A percentile compares a stretch with the other conserved stretches of the same genome.
phyloP scores from a whole-genome alignment of 768 basidiomycete genomes.

The Sarcodon aspratus region DNA sequence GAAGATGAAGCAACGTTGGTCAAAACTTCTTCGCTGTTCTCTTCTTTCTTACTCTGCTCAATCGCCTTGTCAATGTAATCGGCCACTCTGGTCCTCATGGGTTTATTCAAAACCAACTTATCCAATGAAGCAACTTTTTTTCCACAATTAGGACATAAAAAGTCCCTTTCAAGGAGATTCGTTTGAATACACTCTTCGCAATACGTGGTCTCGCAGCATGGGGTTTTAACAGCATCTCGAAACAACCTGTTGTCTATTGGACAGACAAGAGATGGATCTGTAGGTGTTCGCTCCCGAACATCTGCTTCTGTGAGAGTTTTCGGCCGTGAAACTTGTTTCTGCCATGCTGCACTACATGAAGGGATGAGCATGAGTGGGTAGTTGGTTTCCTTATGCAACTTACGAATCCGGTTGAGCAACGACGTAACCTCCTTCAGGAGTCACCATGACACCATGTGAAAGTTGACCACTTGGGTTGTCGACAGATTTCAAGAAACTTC shows the following conservation, averaged over 20 bases:
- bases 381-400: constrained; percentile 20
- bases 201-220: constrained; percentile 84
- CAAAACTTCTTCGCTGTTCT: background rate
- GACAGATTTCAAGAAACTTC: constrained; percentile 94
- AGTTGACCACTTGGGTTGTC: constrained; percentile 74
- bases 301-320: constrained; percentile 82
- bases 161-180: constrained; percentile 88
- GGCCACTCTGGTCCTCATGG: constrained; percentile 61
- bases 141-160: constrained; percentile 84
- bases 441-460: constrained; percentile 92
- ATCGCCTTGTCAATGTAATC: constrained; percentile 78
- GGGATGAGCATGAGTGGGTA: background rate
- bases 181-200: constrained; percentile 98
- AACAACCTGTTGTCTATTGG: constrained; percentile 90
- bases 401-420: constrained; percentile 95
- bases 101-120: constrained; percentile 73
- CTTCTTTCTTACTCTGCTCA: constrained; percentile 65
- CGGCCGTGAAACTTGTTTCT: constrained; percentile 74
- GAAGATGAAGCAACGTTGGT: too few relatives aligned
- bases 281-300: constrained; percentile 75
- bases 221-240: constrained; percentile 90
- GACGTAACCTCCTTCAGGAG: constrained; percentile 96
- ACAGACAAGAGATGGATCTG: constrained; percentile 73
- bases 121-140: constrained; percentile 85
- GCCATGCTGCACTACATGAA: constrained; percentile 73